A percentile compares a stretch with the other conserved stretches of the same genome.
phyloP scores from a whole-genome alignment of 805 yeast species.

The Yarrowia bubula region DNA sequence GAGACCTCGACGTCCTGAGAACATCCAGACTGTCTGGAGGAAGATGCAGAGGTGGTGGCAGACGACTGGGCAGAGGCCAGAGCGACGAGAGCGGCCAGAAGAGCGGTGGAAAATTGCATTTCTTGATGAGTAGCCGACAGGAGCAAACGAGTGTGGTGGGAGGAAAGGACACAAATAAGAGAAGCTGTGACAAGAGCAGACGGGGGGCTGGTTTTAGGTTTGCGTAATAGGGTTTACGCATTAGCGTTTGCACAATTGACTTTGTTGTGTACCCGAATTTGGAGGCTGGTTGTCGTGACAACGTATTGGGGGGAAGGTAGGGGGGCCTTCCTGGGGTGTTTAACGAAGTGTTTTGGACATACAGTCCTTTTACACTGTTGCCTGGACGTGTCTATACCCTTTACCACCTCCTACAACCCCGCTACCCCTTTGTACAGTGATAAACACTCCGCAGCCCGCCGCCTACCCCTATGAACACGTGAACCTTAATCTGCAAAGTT shows the following conservation, averaged over 20 bases:
- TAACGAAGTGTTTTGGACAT: background rate
- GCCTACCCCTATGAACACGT: conserved; percentile 22
- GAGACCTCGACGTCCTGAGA: conserved; percentile 64
- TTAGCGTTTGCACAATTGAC: background rate
- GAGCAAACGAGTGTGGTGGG: conserved; percentile 24
- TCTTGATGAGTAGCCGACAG: conserved; percentile 8
- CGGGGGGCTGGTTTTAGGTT: conserved; percentile 23
- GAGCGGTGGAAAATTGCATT: conserved; percentile 25
- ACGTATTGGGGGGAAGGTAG: background rate
- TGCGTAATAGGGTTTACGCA: background rate
- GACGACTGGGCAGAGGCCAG: conserved; percentile 35
- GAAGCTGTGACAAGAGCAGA: conserved; percentile 9
- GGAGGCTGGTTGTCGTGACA: conserved; percentile 12
- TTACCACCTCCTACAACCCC: too few relatives aligned
- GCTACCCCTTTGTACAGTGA: too few relatives aligned
- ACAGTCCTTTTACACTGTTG: too few relatives aligned
- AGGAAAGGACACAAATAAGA: conserved; percentile 24
- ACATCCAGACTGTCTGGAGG: conserved; percentile 38
- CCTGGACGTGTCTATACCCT: too few relatives aligned
- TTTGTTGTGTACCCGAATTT: conserved; percentile 1
- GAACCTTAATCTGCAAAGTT: background rate
- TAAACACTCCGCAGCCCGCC: background rate
- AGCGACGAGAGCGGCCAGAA: conserved; percentile 26
- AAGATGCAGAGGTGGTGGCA: conserved; percentile 51
- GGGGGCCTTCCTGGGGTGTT: too few relatives aligned